Conservation (phyloP, 139 green algal species). For the Nannochloris sp. region DNA sequence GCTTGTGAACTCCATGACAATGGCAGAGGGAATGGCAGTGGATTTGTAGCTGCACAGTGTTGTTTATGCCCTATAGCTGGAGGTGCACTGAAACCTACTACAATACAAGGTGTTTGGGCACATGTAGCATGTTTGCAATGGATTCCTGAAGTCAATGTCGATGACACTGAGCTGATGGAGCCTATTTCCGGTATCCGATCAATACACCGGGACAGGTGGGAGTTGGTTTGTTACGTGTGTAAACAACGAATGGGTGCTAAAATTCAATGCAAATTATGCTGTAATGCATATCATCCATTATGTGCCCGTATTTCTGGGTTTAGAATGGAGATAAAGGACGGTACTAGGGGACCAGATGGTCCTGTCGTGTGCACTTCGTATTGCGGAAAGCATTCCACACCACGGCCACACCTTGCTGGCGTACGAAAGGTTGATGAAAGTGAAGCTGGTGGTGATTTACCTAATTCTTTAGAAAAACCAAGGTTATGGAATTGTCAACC, state of each 20-base stretch:
- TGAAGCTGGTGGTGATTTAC: conserved; percentile 19
- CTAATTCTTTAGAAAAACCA: background rate
- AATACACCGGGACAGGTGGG: conserved; percentile 85
- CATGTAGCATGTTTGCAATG: conserved; percentile 84
- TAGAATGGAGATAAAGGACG: conserved; percentile 74
- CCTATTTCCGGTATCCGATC: conserved; percentile 64
- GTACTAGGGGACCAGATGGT: conserved; percentile 17
- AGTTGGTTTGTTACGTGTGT: conserved; percentile 82
- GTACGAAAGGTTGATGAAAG: conserved; percentile 25
- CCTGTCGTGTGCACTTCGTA: conserved; percentile 52
- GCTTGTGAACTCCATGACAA: conserved; percentile 63
- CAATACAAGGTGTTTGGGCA: conserved; percentile 62
- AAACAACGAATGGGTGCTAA: conserved; percentile 81
- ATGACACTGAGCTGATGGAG: conserved; percentile 56
- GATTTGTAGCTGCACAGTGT: conserved; percentile 58
- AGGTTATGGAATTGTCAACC: conserved; percentile 69
- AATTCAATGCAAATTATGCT: conserved; percentile 87
- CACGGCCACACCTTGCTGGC: conserved; percentile 42
- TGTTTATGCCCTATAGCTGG: conserved; percentile 83
- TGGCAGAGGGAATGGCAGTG: conserved; percentile 5
- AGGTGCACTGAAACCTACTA: conserved; percentile 84
- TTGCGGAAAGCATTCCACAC: conserved; percentile 67
- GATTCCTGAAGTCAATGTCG: conserved; percentile 59
- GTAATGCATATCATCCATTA: conserved; percentile 80
- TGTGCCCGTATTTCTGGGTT: conserved; percentile 77